Conservation (phyloP, 2,329 filamentous ascomycete species). For the Trichophyton mentagrophytes region DNA sequence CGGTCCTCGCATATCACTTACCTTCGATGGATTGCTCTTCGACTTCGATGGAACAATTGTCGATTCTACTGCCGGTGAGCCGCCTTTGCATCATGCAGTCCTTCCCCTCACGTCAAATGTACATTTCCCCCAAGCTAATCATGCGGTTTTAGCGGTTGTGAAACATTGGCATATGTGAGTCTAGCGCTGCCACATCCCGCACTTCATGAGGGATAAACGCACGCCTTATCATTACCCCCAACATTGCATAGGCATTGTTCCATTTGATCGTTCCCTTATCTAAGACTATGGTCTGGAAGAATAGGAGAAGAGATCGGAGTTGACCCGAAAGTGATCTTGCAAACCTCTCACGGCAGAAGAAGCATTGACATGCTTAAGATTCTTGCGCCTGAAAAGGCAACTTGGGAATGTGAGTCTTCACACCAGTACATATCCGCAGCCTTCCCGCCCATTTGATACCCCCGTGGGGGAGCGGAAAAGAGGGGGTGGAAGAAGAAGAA, state of each 20-base stretch:
- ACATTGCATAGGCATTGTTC: background rate
- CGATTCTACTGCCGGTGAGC: slow-evolving; percentile 34
- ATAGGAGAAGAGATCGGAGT: slow-evolving; percentile 68
- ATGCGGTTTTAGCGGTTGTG: slow-evolving; percentile 42
- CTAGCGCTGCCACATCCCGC: background rate
- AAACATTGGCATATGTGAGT: slow-evolving; percentile 51
- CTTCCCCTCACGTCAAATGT: background rate
- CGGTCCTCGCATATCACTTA: slow-evolving; percentile 26
- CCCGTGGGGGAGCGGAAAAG: background rate
- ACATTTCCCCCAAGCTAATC: slow-evolving; percentile 18
- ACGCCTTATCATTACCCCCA: background rate
- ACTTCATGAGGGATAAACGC: background rate
- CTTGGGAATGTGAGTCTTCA: slow-evolving; percentile 67
- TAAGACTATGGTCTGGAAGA: slow-evolving; percentile 17
- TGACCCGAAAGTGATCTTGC: slow-evolving; percentile 68
- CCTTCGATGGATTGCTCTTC: slow-evolving; percentile 34
- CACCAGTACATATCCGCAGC: background rate
- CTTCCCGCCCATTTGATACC: background rate
- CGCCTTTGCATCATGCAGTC: background rate
- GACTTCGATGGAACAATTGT: slow-evolving; percentile 39
- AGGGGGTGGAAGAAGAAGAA: background rate
- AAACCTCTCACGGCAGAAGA: slow-evolving; percentile 80
- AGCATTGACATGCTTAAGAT: slow-evolving; percentile 75
- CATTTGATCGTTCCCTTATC: background rate
- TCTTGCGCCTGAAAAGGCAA: slow-evolving; percentile 72